These are phyloP conservation scores for Monotropa hypopitys DNA, from an alignment of 179 eudicot species.

Conservation along the genomic window DNA sequence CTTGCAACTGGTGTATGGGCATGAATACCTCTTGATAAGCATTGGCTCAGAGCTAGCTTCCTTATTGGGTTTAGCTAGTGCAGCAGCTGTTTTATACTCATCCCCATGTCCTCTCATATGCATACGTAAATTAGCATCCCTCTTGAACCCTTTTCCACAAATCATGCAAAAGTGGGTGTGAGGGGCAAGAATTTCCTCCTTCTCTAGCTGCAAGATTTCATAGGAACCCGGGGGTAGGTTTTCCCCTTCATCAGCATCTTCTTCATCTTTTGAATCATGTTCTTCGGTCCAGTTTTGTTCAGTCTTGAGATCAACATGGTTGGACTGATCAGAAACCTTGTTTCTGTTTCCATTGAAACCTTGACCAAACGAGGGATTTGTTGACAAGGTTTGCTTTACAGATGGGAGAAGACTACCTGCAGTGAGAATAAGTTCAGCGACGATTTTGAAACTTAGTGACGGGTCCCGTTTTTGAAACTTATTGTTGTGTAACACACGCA, in stretches of 20 bases:
- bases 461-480: too few species aligned
- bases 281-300: conserved; percentile 43
- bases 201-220: conserved; percentile 81
- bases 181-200: conserved; percentile 91
- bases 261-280: conserved; percentile 70
- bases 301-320: conserved; percentile 26
- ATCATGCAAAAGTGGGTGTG: conserved; percentile 93
- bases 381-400: conserved; percentile 37
- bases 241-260: conserved; percentile 79
- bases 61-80: conserved; percentile 80
- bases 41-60: conserved; percentile 50
- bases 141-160: conserved; percentile 88
- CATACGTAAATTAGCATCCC: conserved; percentile 93
- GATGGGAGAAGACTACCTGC: conserved; percentile 60
- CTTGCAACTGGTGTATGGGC: conserved; percentile 81
- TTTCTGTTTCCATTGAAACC: conserved; percentile 21
- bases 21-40: conserved; percentile 75
- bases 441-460: too few species aligned
- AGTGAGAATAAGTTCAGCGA: conserved; percentile 63
- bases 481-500: too few species aligned
- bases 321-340: conserved; percentile 34
- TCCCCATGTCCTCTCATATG: conserved; percentile 99
- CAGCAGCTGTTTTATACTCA: conserved; percentile 91
- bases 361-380: conserved; percentile 32
- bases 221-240: conserved; percentile 84